Evolutionary conservation across 257 asterid genomes (phyloP), one percentile per base, ranked within the genome.

Genomic region (Misopates orontium): DNA sequence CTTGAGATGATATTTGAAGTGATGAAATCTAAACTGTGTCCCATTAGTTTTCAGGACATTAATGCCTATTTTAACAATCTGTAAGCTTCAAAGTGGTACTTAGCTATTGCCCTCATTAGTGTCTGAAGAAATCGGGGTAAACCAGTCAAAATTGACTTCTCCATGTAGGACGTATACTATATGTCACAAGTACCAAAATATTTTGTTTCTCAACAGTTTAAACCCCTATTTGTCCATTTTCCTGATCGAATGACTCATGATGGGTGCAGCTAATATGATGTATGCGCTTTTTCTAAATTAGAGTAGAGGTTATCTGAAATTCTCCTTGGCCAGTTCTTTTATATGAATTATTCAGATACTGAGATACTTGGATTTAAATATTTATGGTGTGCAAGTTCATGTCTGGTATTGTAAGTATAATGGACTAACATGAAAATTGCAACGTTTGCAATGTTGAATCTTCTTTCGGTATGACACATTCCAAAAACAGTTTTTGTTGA

Each of bases 121-220:
- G 36, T 31, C 18, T 68, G 31, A 60, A 61, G 32, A 19, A 22
- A n/a, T 49, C 32, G 36, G 60, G 20, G 55, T 1, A 20, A 45
- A 41, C 39, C 25, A 44, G 40, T 67, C 9, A 32, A 50, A 22
- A 2, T 16, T 69, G 40, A 4, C 17, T 49, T n/a, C n/a, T n/a
- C n/a, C n/a, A n/a, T 49, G 52, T 39, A 69, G 67, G 15, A 66
- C n/a, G 19, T 61, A 44, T 16, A 16, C 47, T 41, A 49, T 14
- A 49, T n/a, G 8, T 49, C 14, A 12, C 45, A 28, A 25, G 16
- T 56, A 56, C 28, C 42, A 56, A 40, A 20, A 8, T 24, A 60
- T 19, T 40, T 13, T 14, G 41, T 6, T 17, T 31, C 8, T 25
- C 22, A 59, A 40, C 48, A 9, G 15, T 56, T 15, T 16, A 23